phyloP scores from a whole-genome alignment of 257 asterid genomes.

The Nicotiana tomentosiformis region DNA sequence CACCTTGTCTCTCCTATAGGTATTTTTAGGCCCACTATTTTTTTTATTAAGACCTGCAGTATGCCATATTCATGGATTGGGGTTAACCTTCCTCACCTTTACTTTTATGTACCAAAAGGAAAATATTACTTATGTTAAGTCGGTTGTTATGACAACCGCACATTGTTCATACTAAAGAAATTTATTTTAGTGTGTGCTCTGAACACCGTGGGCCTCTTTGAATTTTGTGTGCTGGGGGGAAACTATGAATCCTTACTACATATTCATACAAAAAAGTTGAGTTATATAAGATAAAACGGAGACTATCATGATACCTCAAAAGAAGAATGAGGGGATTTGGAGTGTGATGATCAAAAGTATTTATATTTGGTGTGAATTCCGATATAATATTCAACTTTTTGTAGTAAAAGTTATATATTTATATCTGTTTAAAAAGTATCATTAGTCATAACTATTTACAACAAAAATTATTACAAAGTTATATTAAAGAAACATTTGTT shows the following conservation, averaged over 20 bases:
- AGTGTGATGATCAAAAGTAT: neutral
- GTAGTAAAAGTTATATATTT: neutral
- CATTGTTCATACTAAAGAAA: neutral
- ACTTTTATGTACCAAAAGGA: neutral
- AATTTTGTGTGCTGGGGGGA: neutral
- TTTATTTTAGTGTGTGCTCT: neutral
- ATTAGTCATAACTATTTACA: neutral
- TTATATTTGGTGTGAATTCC: neutral
- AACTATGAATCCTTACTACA: neutral
- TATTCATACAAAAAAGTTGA: neutral
- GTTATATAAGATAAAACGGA: neutral
- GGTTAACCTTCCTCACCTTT: neutral
- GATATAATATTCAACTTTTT: neutral
- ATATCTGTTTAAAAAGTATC: neutral
- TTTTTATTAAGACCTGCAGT: neutral
- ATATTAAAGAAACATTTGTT: neutral
- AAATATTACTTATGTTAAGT: too few relatives aligned
- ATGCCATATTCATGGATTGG: neutral
- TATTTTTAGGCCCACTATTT: neutral
- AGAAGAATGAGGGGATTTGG: neutral
- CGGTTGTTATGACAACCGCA: neutral
- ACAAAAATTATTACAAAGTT: too few relatives aligned
- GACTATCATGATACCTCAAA: neutral
- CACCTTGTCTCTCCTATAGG: neutral
- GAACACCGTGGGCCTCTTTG: neutral